Base-by-base conservation (phyloP, 2,329 filamentous ascomycete genomes). In the Colletotrichum tamarilloi region DNA sequence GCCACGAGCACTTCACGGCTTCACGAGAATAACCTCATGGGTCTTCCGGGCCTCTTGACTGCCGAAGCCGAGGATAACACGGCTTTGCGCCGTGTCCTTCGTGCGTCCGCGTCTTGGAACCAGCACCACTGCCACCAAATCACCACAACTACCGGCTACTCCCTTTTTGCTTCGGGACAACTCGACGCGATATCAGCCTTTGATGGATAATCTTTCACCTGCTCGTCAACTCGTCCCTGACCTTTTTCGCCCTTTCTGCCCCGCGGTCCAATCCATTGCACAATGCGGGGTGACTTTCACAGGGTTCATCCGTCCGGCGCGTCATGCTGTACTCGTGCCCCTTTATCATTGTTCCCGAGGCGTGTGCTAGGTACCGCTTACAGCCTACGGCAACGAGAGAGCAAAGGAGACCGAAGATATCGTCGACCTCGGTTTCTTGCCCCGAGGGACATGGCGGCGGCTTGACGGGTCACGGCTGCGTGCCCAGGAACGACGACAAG, bases 241-340 rank as follows among this genome's bases (percentile, higher is more conserved):
- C 74, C 73, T 74, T 77, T 77, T 74, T 77, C 76, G 77, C 76
- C 42, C 26, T 55, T 11, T 55, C n/a, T 28, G 52, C 52, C 56
- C 55, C 63, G 52, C 52, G 52, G 62, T 56, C 62, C 52, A 56
- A 16, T 24, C 32, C 22, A 28, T 56, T 22, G 14, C 22, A 42
- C 16, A 56, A 65, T 65, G 62, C 52, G 62, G 62, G 32, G 62
- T 38, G 32, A 30, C 62, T 28, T 30, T 38, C 32, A 30, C 30
- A 26, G 55, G 38, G 35, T 67, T 59, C 32, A 53, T 42, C 35
- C 28, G 22, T 26, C 16, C 63, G 38, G 38, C 24, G 35, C 14
- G 11, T 58, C 53, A 52, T 76, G 42, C 19, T 49, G 19, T 35
- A 28, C 30, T 46, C 62, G 42, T 35, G 12, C 30, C 62, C 62